Evolutionary conservation across 2,329 filamentous ascomycete species (phyloP), one percentile per base, ranked within the genome.

Genomic region (Monilinia vaccinii-corymbosi): DNA sequence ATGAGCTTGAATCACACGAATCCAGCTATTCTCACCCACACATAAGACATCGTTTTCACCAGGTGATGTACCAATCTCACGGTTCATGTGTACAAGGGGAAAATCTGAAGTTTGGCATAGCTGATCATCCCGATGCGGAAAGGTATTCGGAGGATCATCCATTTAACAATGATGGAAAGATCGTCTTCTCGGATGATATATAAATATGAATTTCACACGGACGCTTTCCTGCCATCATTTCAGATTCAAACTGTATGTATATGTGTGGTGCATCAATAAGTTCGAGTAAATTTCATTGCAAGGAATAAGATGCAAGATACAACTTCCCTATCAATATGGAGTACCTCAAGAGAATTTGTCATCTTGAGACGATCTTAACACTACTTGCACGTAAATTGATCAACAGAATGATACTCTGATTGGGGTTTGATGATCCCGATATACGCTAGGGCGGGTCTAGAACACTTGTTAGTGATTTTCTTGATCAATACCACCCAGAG

Each of bases 101-200:
- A 23, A 59, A 59, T 13, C 25, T 55, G 4, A 55, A 23, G 25
- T 58, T 50, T 46, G 56, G 56, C 10, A 59, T 59, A 45, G 56
- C 38, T 32, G 56, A 58, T 51, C 31, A 51, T 34, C 46, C 31
- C 28, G 47, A 51, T 16, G 47, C 36, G 38, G 48, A 53, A 11
- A 21, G 25, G 8, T 59, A 59, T 46, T 59, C 28, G n/a, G 31
- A 36, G 11, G 56, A 59, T 13, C 36, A 59, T 13, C 36, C 48
- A 45, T 59, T 52, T 28, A 52, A 59, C 32, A 25, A 53, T 36
- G 56, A 59, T 36, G 56, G 28, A 3, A 36, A 23, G 16, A 53
- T 44, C 3, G 13, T 53, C 13, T 38, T 53, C n/a, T 53, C 36
- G 28, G n/a, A 18, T 32, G 50, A 42, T 7, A 10, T 16, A 32